These are phyloP conservation scores for Fusarium aywerte DNA, from an alignment of 2,329 filamentous ascomycete genomes.

Conservation along the genomic window DNA sequence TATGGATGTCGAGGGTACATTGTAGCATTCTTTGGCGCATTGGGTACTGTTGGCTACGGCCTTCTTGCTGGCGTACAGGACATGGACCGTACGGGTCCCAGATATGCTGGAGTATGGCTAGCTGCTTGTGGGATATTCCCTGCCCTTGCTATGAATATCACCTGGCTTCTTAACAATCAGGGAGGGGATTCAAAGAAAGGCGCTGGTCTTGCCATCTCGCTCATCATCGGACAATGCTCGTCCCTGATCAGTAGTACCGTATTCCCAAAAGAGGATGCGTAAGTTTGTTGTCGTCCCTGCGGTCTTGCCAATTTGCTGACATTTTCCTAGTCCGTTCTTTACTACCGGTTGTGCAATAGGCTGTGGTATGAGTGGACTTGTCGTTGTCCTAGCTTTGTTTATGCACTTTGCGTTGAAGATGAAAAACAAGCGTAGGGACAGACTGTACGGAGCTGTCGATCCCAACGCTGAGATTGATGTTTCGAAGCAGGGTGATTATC, in stretches of 20 bases:
- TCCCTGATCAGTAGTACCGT: slow-evolving; percentile 33
- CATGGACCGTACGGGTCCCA: background rate
- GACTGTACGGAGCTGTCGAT: slow-evolving; percentile 2
- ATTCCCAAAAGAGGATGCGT: slow-evolving; percentile 30
- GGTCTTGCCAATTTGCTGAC: background rate
- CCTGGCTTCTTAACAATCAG: slow-evolving; percentile 33
- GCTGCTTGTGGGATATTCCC: slow-evolving; percentile 27
- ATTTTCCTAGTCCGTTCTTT: background rate
- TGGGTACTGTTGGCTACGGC: background rate
- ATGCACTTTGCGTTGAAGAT: slow-evolving; percentile 15
- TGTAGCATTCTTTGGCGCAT: background rate
- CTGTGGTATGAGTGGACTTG: slow-evolving; percentile 9
- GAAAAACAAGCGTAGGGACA: slow-evolving; percentile 13
- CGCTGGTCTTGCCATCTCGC: slow-evolving; percentile 2
- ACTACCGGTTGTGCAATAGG: slow-evolving; percentile 29
- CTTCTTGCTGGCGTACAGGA: slow-evolving; percentile 8
- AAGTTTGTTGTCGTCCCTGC: accelerated
- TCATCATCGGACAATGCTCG: slow-evolving; percentile 26
- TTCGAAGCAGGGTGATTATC: slow-evolving; percentile 1
- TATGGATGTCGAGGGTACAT: slow-evolving; percentile 26
- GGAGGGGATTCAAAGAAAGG: slow-evolving; percentile 31
- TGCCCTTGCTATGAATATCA: slow-evolving; percentile 10
- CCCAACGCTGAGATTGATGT: background rate
- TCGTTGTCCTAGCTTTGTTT: slow-evolving; percentile 1
- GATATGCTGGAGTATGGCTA: slow-evolving; percentile 33